Base-by-base conservation (phyloP, 2,329 filamentous ascomycete species). In the Claviceps sorghi region DNA sequence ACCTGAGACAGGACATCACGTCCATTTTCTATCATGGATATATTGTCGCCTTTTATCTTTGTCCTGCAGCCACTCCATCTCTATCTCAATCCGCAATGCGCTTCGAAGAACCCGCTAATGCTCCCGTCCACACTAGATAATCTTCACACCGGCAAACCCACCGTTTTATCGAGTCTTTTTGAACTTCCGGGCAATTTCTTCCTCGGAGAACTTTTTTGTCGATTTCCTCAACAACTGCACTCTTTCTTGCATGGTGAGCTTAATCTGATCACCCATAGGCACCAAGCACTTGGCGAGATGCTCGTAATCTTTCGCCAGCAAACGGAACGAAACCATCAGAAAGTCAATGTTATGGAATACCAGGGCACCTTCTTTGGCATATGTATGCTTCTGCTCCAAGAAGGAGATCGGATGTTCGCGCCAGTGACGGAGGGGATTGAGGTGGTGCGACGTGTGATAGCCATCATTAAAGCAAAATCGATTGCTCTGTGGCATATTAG, bases 281-380 rank as follows among this genome's bases (percentile, higher is more conserved):
- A 91, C 83, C 48, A 91, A 64, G 55, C 84, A 83, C 51, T 72
- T 73, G 1, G 86, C 86, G 10, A 91, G 73, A 51, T 82, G 71
- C 48, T 73, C 69, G 59, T 91, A 91, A 62, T 90, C 80, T 65
- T 88, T 87, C 54, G 73, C 72, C 60, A 90, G 61, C 19, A 90
- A 67, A 44, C 76, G 76, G 36, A 86, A 65, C 0, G 86, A 88
- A 55, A 90, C 78, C 74, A 88, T 83, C 50, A 90, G 69, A 63
- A 87, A 91, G 65, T 90, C 86, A 59, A 91, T 88, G 60, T 89
- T 82, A 65, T 84, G 82, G 62, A 91, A 90, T 6, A 89, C 83
- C 7, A 91, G 74, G 0, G 86, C 86, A 21, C 80, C 71, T 61
- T 88, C 81, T 8, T 72, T 66, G 0, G 78, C 73, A 60, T 90